Evolutionary conservation across 371 early-diverging fungal genomes (phyloP), one percentile per base, ranked within the genome.

Genomic region (Mucor velutinosus): DNA sequence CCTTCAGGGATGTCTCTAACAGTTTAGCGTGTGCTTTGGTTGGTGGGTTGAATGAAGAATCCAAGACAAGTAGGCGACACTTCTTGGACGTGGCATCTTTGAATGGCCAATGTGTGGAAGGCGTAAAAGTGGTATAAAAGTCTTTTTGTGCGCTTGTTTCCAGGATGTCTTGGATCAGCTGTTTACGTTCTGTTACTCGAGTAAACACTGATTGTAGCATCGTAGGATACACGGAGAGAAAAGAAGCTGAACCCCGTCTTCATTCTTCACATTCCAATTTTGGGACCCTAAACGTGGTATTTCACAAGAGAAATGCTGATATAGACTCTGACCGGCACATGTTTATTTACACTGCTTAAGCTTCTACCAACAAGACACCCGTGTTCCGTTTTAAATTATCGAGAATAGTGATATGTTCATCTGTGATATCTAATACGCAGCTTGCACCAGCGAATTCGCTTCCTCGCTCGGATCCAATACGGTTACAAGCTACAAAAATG

Each of bases 1-100:
- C 41, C 0, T 72, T 61, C 5, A 73, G 35, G 12, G 80, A 56
- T 4, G 60, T 72, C 43, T 72, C 49, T 15, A 88, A 56, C 0
- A 90, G 78, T 15, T 78, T 79, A 39, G 72, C 69, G 69, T 90
- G 90, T 2, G 89, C 89, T 41, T 72, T 69, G 21, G 89, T 89
- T 0, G 90, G 90, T 14, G 90, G 90, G 45, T 90, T 90, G 71
- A 90, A 90, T 6, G 88, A 88, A 2, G 89, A 83, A 66, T 90
- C 90, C 10, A 90, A 79, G 15, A 90, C 74, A 1, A 81, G 58
- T 10, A 81, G 25, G 11, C 72, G 75, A 49, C 64, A 63, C 23
- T 23, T 27, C n/a, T 39, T 3, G 3, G 19, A 12, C 25, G 2
- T 12, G 5, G 33, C n/a, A 17, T 37, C 17, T 51, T n/a, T 35